Evolutionary conservation across 2,329 filamentous ascomycete genomes (phyloP).

Genomic region (Aspergillus hiratsukae): DNA sequence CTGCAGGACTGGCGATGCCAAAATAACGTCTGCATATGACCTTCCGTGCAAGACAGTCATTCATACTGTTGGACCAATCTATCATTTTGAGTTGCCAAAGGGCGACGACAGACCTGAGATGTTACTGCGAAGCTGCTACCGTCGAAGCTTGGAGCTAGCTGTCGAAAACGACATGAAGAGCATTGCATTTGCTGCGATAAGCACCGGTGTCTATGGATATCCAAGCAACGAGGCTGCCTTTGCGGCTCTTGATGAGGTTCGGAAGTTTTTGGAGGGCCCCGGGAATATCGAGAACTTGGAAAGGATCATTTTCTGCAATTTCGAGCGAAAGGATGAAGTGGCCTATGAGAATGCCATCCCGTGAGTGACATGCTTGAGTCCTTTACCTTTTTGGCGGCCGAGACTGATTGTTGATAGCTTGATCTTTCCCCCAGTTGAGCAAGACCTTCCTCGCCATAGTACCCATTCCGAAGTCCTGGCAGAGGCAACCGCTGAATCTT

Average conservation of each 20-base stretch:
- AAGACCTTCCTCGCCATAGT: constrained; percentile 22
- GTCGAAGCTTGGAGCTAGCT: constrained; percentile 66
- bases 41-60: constrained; percentile 77
- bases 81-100: constrained; percentile 41
- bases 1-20: constrained; percentile 73
- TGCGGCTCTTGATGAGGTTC: constrained; percentile 62
- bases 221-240: constrained; percentile 67
- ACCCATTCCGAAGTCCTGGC: constrained; percentile 7
- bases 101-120: constrained; percentile 32
- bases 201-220: constrained; percentile 87
- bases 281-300: constrained; percentile 51
- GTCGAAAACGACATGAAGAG: constrained; percentile 61
- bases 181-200: constrained; percentile 78
- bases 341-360: constrained; percentile 69
- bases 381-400: not conserved
- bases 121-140: constrained; percentile 64
- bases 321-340: constrained; percentile 68
- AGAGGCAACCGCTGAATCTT: constrained; percentile 24
- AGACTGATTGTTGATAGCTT: constrained; percentile 28
- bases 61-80: constrained; percentile 85
- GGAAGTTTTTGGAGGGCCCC: constrained; percentile 48
- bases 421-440: constrained; percentile 47
- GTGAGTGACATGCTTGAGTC: constrained; percentile 51
- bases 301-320: constrained; percentile 79
- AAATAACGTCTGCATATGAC: constrained; percentile 73